Evolutionary conservation across 305 asterid genomes (phyloP), one percentile per base, ranked within the genome.

Genomic region (Vinca major): DNA sequence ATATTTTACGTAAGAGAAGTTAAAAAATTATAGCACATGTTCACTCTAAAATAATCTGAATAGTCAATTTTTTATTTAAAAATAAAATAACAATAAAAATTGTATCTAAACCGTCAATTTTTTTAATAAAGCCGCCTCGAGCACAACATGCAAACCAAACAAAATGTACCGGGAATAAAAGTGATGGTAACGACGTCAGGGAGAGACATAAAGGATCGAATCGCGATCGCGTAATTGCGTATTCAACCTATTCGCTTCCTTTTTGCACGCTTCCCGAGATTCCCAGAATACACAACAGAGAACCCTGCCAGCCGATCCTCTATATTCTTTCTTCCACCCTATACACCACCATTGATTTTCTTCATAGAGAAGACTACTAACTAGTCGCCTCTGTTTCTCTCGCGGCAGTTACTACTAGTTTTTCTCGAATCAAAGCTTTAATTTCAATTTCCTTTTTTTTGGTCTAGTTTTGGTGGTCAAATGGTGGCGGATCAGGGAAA

Each of bases 401-500:
- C 7, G 3, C 65, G 7, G 37, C 43, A 55, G 39, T 40, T 53
- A 36, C 26, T 40, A 10, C 2, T 26, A 26, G 33, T 26, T 26
- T 57, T 49, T 45, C 26, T 7, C 43, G 0, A 33, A 11, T 48
- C 52, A 48, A 48, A 4, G 5, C 52, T 48, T 4, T 33, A 5
- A 26, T 17, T 14, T 44, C 66, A 36, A 41, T 17, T 37, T 68
- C 20, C 20, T 14, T 7, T 45, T 7, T 45, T 45, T 33, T 14
- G 61, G 45, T 41, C 45, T 41, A 26, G 5, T 49, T 4, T 39
- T 14, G 44, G 39, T 17, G 40, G 49, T 36, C 68, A 49, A 63
- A 72, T 79, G 78, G 89, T 81, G 86, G 91, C 56, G 66, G 93
- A 80, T 79, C 96, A 86, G 74, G 88, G 91, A 11, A 82, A 77